A percentile compares a stretch with the other conserved stretches of the same genome.
Conservation (phyloP, 305 asterid species). For the Fraxinus paxiana region DNA sequence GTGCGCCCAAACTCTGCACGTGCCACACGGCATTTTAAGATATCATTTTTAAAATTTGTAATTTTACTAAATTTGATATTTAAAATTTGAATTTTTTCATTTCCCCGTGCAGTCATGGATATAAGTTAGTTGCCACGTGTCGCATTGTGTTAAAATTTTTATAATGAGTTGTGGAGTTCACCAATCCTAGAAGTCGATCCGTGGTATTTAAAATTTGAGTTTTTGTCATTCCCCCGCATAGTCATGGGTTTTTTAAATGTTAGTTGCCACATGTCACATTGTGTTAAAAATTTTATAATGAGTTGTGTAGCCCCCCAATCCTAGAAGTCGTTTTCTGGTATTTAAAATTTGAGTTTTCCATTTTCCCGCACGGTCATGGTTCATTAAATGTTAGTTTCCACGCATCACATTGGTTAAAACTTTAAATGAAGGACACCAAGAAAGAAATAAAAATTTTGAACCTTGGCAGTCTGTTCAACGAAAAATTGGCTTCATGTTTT, state of each 20-base stretch:
- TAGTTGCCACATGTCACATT: neutral
- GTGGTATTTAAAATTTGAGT: conserved; percentile 12
- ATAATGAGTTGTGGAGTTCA: neutral
- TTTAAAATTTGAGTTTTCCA: conserved; percentile 7
- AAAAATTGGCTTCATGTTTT: neutral
- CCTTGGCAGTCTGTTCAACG: neutral
- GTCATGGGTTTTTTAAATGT: neutral
- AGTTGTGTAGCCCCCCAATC: neutral
- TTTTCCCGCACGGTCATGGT: neutral
- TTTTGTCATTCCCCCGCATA: neutral
- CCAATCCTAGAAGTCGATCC: neutral
- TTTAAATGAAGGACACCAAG: neutral
- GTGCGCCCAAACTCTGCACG: neutral
- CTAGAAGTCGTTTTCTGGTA: neutral
- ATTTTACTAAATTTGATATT: neutral
- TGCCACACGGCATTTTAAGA: neutral
- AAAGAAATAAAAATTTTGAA: neutral
- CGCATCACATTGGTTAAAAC: neutral
- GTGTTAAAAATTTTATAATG: neutral
- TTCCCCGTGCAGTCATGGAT: neutral
- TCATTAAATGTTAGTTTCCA: neutral
- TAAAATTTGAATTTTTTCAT: conserved; percentile 1
- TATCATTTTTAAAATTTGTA: neutral
- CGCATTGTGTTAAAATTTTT: neutral
- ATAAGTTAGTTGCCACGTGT: neutral